A percentile compares a stretch with the other conserved stretches of the same genome.
These are phyloP conservation scores for Mychonastes homosphaera DNA, from an alignment of 139 green algal species.

Conservation along the genomic window DNA sequence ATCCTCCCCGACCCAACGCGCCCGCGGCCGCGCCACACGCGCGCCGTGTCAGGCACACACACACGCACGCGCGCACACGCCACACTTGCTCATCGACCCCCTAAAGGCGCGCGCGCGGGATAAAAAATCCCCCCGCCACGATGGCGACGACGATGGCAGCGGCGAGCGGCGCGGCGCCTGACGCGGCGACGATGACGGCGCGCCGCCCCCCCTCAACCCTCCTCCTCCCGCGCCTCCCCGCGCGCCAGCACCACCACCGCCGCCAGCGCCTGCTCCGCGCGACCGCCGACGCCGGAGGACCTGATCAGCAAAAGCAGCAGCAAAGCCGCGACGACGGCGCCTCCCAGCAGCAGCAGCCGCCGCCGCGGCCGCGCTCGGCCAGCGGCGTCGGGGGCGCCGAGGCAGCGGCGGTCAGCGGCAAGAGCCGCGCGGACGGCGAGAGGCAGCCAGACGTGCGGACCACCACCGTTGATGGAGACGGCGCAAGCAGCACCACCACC, in stretches of 20 bases:
- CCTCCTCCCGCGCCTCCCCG: background rate
- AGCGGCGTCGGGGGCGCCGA: background rate
- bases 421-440: background rate
- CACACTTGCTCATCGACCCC: too few species aligned
- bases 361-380: conserved; percentile 4
- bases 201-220: background rate
- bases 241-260: conserved; percentile 6
- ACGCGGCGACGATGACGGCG: too few species aligned
- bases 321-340: background rate
- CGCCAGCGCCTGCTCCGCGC: background rate
- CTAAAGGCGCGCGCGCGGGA: too few species aligned
- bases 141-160: too few species aligned
- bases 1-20: too few species aligned
- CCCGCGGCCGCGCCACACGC: too few species aligned
- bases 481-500: too few species aligned
- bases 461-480: too few species aligned
- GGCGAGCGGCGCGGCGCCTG: too few species aligned
- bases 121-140: too few species aligned
- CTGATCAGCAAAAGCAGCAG: conserved; percentile 6
- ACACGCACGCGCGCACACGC: too few species aligned
- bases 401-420: background rate
- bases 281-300: background rate
- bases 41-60: too few species aligned
- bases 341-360: background rate
- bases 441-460: background rate